Conservation (phyloP, 2,329 filamentous ascomycete genomes). For the Metarhizium humberi region DNA sequence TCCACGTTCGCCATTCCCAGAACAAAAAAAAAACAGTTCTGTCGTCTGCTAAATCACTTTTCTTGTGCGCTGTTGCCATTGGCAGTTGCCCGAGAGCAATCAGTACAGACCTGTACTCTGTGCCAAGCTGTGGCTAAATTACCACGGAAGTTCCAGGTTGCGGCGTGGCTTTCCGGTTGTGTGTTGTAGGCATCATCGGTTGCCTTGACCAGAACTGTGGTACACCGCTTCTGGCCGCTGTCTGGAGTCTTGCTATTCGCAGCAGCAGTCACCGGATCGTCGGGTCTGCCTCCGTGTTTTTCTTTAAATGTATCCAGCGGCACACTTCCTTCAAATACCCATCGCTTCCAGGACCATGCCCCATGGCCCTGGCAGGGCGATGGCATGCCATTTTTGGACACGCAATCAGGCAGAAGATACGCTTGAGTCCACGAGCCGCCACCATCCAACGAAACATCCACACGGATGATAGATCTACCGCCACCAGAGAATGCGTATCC, state of each 20-base stretch:
- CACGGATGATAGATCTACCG: conserved; percentile 55
- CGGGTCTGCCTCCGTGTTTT: conserved; percentile 2
- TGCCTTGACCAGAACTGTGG: conserved; percentile 53
- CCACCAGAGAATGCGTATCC: conserved; percentile 63
- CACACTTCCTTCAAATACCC: conserved; percentile 46
- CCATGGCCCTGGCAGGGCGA: conserved; percentile 32
- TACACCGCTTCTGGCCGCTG: conserved; percentile 26
- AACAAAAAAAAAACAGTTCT: neutral
- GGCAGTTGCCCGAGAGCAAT: conserved; percentile 14
- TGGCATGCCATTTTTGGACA: conserved; percentile 14
- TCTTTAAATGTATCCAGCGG: conserved; percentile 22
- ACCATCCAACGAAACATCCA: conserved; percentile 56
- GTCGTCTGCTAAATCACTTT: neutral
- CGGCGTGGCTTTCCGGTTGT: conserved; percentile 50
- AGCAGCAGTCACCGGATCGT: neutral
- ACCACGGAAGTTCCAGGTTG: conserved; percentile 54
- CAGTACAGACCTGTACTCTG: conserved; percentile 34
- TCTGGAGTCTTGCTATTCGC: conserved; percentile 9
- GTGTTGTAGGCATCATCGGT: conserved; percentile 58
- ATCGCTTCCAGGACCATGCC: conserved; percentile 56
- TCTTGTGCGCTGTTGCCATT: neutral
- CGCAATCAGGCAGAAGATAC: conserved; percentile 42
- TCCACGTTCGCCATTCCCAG: neutral
- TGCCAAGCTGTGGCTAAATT: conserved; percentile 63
- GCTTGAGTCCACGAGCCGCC: conserved; percentile 58